A percentile compares a stretch with the other conserved stretches of the same genome.
Evolutionary conservation across 2,329 filamentous ascomycete species (phyloP).

Genomic region (Trichoderma sp.): DNA sequence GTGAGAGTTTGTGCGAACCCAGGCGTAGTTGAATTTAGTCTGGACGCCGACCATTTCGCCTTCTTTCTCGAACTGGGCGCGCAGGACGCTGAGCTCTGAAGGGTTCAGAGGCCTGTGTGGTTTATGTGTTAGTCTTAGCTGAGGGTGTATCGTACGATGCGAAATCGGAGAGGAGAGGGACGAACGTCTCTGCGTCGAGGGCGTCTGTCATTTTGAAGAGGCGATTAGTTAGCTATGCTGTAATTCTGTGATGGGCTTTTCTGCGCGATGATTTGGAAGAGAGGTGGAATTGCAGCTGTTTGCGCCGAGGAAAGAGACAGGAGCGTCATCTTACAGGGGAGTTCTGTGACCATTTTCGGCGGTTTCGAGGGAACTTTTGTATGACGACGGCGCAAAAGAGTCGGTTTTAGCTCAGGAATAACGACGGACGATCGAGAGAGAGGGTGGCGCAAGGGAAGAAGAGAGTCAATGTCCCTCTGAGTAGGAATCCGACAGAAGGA

Average conservation of each 20-base stretch:
- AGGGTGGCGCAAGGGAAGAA: neutral
- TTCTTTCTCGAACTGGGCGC: constrained; percentile 94
- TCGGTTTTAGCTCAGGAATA: neutral
- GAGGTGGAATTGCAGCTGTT: neutral
- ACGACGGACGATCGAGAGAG: neutral
- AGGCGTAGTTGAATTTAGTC: constrained; percentile 99
- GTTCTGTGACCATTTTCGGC: constrained; percentile 45
- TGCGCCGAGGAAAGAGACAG: neutral
- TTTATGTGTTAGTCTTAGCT: neutral
- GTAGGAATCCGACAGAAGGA: neutral
- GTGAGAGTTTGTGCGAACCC: too few species aligned
- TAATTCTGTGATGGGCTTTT: neutral
- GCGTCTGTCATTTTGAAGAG: constrained; percentile 62
- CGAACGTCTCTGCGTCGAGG: constrained; percentile 91
- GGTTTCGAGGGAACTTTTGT: neutral
- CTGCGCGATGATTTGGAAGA: constrained; percentile 6
- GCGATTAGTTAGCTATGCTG: neutral
- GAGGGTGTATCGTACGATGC: neutral
- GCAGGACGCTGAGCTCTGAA: constrained; percentile 87
- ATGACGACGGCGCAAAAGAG: constrained; percentile 4
- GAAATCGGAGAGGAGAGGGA: constrained; percentile 23
- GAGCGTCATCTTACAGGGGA: constrained; percentile 45
- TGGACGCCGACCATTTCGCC: constrained; percentile 95
- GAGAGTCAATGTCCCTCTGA: neutral
- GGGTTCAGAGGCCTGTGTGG: constrained; percentile 76